These are phyloP conservation scores for Tolypocladium tropicale DNA, from an alignment of 2,329 filamentous ascomycete species.

Conservation along the genomic window DNA sequence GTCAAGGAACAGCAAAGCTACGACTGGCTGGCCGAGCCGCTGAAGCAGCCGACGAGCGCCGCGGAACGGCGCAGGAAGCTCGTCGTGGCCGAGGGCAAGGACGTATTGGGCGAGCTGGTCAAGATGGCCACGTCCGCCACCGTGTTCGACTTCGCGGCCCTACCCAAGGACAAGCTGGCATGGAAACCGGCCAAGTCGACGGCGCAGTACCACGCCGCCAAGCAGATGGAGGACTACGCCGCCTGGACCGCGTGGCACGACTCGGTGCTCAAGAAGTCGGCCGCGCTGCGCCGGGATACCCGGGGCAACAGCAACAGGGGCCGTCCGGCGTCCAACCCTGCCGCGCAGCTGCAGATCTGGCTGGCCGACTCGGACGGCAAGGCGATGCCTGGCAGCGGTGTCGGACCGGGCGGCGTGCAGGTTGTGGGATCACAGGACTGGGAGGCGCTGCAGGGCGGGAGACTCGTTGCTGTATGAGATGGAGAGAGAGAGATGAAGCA, in stretches of 20 bases:
- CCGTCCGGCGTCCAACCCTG: conserved; percentile 19
- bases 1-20: conserved; percentile 43
- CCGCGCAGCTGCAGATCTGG: conserved; percentile 40
- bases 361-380: conserved; percentile 38
- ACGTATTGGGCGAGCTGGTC: conserved; percentile 55
- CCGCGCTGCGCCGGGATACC: conserved; percentile 19
- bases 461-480: conserved; percentile 17
- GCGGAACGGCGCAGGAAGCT: conserved; percentile 39
- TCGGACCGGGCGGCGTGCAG: conserved; percentile 29
- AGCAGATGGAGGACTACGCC: conserved; percentile 54
- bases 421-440: conserved; percentile 45
- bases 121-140: conserved; percentile 45
- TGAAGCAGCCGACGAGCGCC: conserved; percentile 34
- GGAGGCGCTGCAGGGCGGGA: conserved; percentile 41
- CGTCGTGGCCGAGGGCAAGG: conserved; percentile 50
- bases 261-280: conserved; percentile 43
- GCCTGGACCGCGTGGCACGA: conserved; percentile 50
- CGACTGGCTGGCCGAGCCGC: conserved; percentile 53
- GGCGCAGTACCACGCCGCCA: conserved; percentile 56
- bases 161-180: conserved; percentile 49
- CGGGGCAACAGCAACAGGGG: conserved; percentile 16
- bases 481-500: not conserved
- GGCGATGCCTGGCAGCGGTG: conserved; percentile 20
- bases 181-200: conserved; percentile 58
- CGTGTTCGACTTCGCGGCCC: conserved; percentile 47